phyloP scores from a whole-genome alignment of 2,329 filamentous ascomycete species.

The Intubia oerlemansii region DNA sequence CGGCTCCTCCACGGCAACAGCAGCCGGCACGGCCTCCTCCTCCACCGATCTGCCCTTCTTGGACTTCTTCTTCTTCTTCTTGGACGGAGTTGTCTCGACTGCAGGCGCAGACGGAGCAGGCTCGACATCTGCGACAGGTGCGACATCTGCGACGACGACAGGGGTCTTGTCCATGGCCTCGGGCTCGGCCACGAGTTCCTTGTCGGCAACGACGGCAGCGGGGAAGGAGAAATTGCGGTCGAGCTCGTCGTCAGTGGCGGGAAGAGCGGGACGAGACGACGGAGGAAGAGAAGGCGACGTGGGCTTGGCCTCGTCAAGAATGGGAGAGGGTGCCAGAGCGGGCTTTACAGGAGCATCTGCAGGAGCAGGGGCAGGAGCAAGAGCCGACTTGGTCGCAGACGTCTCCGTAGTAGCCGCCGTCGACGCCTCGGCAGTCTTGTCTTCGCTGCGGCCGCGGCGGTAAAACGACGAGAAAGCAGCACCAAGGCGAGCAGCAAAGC shows the following conservation, averaged over 20 bases:
- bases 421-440: not conserved
- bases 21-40: not conserved
- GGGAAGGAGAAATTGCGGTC: too few relatives aligned
- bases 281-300: too few relatives aligned
- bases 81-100: not conserved
- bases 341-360: not conserved
- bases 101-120: too few relatives aligned
- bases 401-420: not conserved
- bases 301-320: too few relatives aligned
- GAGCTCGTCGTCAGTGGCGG: too few relatives aligned
- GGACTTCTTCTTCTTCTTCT: too few relatives aligned
- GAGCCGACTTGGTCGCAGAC: too few relatives aligned
- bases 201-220: conserved; percentile 1
- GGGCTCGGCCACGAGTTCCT: conserved; percentile 1
- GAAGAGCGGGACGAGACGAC: too few relatives aligned
- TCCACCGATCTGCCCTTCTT: too few relatives aligned
- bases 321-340: too few relatives aligned
- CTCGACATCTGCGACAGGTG: too few relatives aligned
- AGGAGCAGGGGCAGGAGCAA: not conserved
- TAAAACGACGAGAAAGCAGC: conserved; percentile 4
- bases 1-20: not conserved
- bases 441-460: conserved; percentile 1
- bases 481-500: conserved; percentile 3
- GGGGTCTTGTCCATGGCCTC: not conserved
- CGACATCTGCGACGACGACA: not conserved